Percentiles rank a stretch among this genome's conserved stretches.
Evolutionary conservation across 169 alveolate genomes (phyloP).

Genomic region (Cryptosporidium andersoni): DNA sequence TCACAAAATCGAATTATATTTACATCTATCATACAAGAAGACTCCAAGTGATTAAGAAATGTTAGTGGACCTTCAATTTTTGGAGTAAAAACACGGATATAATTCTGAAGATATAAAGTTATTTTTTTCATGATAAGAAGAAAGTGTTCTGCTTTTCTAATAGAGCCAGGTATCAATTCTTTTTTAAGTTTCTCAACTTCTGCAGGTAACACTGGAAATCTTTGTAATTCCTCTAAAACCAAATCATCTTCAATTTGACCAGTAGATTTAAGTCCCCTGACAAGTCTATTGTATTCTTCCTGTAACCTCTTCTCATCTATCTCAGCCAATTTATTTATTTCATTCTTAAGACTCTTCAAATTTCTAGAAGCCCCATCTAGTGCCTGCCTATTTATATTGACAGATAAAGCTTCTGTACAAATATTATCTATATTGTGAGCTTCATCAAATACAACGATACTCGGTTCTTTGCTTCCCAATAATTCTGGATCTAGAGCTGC

Average conservation of each 20-base stretch:
- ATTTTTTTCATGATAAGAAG: slow-evolving; percentile 86
- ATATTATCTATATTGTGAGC: slow-evolving; percentile 99
- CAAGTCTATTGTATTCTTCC: slow-evolving; percentile 79
- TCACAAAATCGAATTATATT: slow-evolving; percentile 82
- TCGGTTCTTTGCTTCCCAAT: slow-evolving; percentile 83
- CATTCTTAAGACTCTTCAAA: slow-evolving; percentile 77
- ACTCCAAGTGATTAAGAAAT: slow-evolving; percentile 83
- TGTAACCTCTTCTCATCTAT: slow-evolving; percentile 80
- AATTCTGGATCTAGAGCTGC: slow-evolving; percentile 52
- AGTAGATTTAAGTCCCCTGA: slow-evolving; percentile 76
- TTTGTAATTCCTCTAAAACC: slow-evolving; percentile 76
- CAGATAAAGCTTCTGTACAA: slow-evolving; percentile 95
- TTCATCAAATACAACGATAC: slow-evolving; percentile 94
- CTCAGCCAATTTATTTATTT: slow-evolving; percentile 76
- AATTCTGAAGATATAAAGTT: slow-evolving; percentile 88
- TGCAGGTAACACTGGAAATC: slow-evolving; percentile 85
- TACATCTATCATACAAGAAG: slow-evolving; percentile 80
- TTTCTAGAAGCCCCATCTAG: slow-evolving; percentile 87
- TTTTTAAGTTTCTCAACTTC: slow-evolving; percentile 75
- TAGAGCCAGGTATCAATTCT: slow-evolving; percentile 90
- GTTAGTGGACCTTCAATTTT: slow-evolving; percentile 93
- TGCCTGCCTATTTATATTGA: slow-evolving; percentile 86
- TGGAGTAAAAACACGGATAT: slow-evolving; percentile 83
- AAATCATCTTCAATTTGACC: slow-evolving; percentile 74
- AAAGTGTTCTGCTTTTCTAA: slow-evolving; percentile 93